These are phyloP conservation scores for Carex myosuroides DNA, from an alignment of 176 grass and related monocot genomes.

Conservation along the genomic window DNA sequence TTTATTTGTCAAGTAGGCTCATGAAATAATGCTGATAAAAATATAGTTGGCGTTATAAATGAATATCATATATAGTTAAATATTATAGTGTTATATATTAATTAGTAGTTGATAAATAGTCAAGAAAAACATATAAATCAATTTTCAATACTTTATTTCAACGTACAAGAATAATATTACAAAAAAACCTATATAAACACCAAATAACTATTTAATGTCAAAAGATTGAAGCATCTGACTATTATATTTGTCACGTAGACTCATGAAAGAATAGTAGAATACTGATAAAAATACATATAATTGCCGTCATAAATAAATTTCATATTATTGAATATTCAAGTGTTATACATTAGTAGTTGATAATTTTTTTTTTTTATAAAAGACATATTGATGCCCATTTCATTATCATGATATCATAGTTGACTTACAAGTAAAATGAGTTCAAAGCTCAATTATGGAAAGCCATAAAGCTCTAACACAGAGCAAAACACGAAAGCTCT, in stretches of 20 bases:
- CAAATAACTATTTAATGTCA: background rate
- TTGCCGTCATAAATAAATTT: background rate
- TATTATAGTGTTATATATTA: background rate
- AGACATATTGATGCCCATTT: too few relatives aligned
- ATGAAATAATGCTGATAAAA: background rate
- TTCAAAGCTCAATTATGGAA: too few relatives aligned
- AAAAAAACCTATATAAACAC: background rate
- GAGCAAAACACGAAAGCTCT: too few relatives aligned
- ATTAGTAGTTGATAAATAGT: background rate
- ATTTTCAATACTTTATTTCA: background rate
- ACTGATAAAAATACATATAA: background rate
- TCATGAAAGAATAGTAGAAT: background rate
- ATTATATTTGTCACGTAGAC: background rate
- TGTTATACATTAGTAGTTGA: background rate
- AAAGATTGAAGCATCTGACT: background rate
- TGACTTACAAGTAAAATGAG: too few relatives aligned
- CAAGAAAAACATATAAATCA: background rate
- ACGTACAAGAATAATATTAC: background rate
- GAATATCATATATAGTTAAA: background rate
- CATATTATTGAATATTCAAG: background rate
- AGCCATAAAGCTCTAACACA: too few relatives aligned
- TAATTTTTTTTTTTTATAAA: too few relatives aligned
- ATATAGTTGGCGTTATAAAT: background rate
- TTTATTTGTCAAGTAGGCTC: background rate
- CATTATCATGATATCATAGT: too few relatives aligned